A percentile compares a stretch with the other conserved stretches of the same genome.
phyloP scores from a whole-genome alignment of 495 filamentous ascomycete genomes.

The Apodospora peruviana region DNA sequence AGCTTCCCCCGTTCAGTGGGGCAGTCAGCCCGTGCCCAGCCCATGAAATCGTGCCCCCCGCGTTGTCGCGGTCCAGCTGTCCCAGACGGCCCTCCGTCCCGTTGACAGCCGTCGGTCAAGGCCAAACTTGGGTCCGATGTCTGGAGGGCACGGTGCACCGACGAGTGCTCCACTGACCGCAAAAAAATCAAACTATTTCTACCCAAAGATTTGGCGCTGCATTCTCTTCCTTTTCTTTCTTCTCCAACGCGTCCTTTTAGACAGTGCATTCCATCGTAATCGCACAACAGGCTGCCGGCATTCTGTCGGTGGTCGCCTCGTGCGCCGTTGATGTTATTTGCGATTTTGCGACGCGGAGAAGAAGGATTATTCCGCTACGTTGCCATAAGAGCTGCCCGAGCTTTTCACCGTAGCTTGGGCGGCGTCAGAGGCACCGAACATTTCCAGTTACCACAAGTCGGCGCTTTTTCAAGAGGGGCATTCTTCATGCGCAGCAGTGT shows the following conservation, averaged over 20 bases:
- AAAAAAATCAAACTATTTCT: slow-evolving; percentile 1
- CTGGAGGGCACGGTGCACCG: neutral
- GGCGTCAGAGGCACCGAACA: slow-evolving; percentile 89
- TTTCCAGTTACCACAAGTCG: slow-evolving; percentile 11
- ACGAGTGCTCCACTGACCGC: neutral
- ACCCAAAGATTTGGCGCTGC: slow-evolving; percentile 2
- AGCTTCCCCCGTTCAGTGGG: neutral
- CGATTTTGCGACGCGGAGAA: slow-evolving; percentile 85
- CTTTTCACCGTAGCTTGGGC: slow-evolving; percentile 68
- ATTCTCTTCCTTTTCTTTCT: slow-evolving; percentile 33
- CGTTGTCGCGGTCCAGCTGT: no score
- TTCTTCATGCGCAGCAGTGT: neutral
- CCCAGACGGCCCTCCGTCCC: no score
- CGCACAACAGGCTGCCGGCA: slow-evolving; percentile 48
- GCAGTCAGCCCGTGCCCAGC: no score
- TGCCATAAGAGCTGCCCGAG: slow-evolving; percentile 90
- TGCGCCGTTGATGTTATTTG: slow-evolving; percentile 62
- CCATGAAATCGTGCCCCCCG: no score
- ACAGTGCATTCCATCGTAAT: slow-evolving; percentile 78
- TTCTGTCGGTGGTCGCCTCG: slow-evolving; percentile 61
- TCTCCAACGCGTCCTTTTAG: slow-evolving; percentile 70
- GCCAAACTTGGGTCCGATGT: slow-evolving; percentile 20
- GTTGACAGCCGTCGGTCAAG: slow-evolving; percentile 7
- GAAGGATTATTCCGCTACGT: slow-evolving; percentile 49
- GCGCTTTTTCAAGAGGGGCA: no score